phyloP scores from a whole-genome alignment of 192 early-diverging fungal species.

The Dissophora globulifera region DNA sequence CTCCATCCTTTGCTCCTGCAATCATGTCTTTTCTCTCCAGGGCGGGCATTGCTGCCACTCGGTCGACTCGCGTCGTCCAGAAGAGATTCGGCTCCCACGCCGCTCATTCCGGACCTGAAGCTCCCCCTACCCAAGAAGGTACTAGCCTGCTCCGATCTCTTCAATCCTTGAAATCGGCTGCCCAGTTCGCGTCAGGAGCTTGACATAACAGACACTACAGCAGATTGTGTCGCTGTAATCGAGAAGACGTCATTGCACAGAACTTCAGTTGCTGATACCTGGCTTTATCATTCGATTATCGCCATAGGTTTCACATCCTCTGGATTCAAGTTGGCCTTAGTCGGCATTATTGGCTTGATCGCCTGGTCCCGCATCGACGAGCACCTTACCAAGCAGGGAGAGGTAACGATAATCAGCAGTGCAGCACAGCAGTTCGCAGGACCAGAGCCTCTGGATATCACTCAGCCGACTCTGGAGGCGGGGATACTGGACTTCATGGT shows the following conservation, averaged over 20 bases:
- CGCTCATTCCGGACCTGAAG: constrained; percentile 41
- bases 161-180: too few species aligned
- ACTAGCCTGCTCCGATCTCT: constrained; percentile 6
- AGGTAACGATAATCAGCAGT: constrained; percentile 33
- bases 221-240: too few species aligned
- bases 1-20: neutral
- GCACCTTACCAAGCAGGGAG: constrained; percentile 51
- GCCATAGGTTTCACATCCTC: constrained; percentile 45
- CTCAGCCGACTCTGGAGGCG: too few species aligned
- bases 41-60: constrained; percentile 43
- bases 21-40: constrained; percentile 49
- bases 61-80: constrained; percentile 46
- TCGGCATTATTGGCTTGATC: constrained; percentile 36
- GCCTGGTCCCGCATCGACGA: constrained; percentile 53
- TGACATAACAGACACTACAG: too few species aligned
- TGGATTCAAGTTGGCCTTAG: constrained; percentile 48
- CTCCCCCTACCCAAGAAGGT: constrained; percentile 50
- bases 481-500: too few species aligned
- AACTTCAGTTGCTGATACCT: too few species aligned
- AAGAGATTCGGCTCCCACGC: constrained; percentile 52
- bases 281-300: too few species aligned
- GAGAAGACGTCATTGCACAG: too few species aligned
- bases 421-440: neutral
- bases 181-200: too few species aligned
- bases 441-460: neutral